A percentile compares a stretch with the other conserved stretches of the same genome.
phyloP scores from a whole-genome alignment of 768 basidiomycete genomes.

The Phaeolepiota aurea region DNA sequence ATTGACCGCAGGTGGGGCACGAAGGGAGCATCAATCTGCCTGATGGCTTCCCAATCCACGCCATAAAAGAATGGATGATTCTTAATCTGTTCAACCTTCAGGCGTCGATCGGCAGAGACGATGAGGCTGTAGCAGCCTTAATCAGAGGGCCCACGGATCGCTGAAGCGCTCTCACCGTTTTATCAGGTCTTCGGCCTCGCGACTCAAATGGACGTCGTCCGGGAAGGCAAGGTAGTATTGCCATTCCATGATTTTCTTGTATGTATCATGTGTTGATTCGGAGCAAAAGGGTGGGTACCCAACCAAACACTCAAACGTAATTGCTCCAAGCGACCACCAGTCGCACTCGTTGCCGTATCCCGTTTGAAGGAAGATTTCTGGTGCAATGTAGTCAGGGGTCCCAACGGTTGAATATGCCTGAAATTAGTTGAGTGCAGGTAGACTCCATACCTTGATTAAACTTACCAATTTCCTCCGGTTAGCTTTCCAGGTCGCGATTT shows the following conservation, averaged over 20 bases:
- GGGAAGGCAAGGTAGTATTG: constrained; percentile 79
- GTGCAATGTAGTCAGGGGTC: constrained; percentile 94
- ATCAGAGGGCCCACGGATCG: too few relatives aligned
- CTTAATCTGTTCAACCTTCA: constrained; percentile 83
- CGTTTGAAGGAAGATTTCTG: constrained; percentile 92
- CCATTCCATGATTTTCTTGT: constrained; percentile 98
- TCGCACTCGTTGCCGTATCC: constrained; percentile 99
- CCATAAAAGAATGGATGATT: constrained; percentile 91
- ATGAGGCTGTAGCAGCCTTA: constrained; percentile 52
- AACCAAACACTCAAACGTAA: constrained; percentile 97
- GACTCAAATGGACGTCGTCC: constrained; percentile 87
- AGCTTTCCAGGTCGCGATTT: constrained; percentile 98
- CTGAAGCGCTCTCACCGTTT: constrained; percentile 63
- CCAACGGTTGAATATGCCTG: constrained; percentile 98
- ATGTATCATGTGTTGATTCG: constrained; percentile 94
- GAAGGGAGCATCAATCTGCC: constrained; percentile 89
- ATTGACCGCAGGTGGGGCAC: constrained; percentile 91
- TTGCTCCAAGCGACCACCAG: constrained; percentile 98
- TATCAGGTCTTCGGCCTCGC: constrained; percentile 87
- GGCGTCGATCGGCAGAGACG: constrained; percentile 71
- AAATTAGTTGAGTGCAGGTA: constrained; percentile 3
- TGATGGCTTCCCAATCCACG: constrained; percentile 86
- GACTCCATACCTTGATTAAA: constrained; percentile 2
- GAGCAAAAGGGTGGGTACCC: constrained; percentile 96
- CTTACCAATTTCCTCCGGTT: constrained; percentile 89